Evolutionary conservation across 441 rosid genomes (phyloP), one percentile per base, ranked within the genome.

Genomic region (Arabidopsis hybrid): DNA sequence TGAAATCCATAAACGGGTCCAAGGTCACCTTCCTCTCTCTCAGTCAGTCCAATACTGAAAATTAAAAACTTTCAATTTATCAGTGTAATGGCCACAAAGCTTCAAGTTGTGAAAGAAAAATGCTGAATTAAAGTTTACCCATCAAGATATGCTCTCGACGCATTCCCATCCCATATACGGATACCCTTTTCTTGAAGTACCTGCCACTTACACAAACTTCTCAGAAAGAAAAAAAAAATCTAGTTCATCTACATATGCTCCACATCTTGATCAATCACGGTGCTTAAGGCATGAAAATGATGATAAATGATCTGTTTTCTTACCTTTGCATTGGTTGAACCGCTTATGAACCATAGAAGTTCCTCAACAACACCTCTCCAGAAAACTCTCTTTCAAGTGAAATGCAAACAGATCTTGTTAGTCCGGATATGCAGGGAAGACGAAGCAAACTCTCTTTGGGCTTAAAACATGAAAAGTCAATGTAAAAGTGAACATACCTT

Each of bases 361-460:
- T 96, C 99, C 81, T 93, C 99, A 77, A 93, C 92, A 82, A 96
- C 97, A 56, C 96, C 99, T 55, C 95, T 86, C 98, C 99, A 96
- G 73, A 93, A 96, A 46, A 96, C 97, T 87, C 83, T 93, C 98
- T 60, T 93, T 63, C 66, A 78, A 73, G 84, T 65, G 16, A 64
- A 47, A 64, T 67, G 56, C 43, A 78, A 67, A 55, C 34, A 13
- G 8, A 46, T 67, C 7, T 18, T 32, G 61, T 67, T 39, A 71
- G 77, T 72, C 21, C 38, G 39, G 65, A 65, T 40, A 59, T 43
- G 21, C 4, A 14, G 21, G 3, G 17, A 55, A 61, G 58, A 75
- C 34, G 29, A 17, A 55, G 45, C 7, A 59, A 40, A 14, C 31
- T 67, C 49, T 13, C 17, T 57, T 39, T 18, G 14, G 51, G 34